These are phyloP conservation scores for Bathelium albidoporum DNA, from an alignment of 495 filamentous ascomycete species.

Conservation along the genomic window DNA sequence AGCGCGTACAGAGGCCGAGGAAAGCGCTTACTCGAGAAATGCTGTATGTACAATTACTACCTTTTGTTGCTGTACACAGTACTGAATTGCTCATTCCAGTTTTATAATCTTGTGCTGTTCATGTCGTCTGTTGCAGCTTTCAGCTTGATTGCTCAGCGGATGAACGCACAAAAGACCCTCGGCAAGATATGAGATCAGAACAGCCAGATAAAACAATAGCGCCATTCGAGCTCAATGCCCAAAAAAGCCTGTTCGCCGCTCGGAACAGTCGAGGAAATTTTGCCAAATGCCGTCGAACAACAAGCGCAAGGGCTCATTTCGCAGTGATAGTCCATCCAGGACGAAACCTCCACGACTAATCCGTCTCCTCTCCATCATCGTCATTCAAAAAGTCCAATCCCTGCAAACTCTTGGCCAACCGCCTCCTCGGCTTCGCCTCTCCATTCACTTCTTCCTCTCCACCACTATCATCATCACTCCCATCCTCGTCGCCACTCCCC, in stretches of 20 bases:
- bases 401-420: slow-evolving; percentile 29
- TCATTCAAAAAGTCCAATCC: slow-evolving; percentile 42
- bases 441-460: slow-evolving; percentile 32
- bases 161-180: slow-evolving; percentile 29
- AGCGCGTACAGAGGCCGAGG: slow-evolving; percentile 84
- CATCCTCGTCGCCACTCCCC: slow-evolving; percentile 35
- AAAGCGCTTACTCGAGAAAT: slow-evolving; percentile 85
- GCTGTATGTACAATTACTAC: slow-evolving; percentile 52
- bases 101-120: slow-evolving; percentile 94
- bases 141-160: slow-evolving; percentile 76
- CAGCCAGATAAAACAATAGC: neutral
- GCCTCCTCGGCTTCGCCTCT: slow-evolving; percentile 28
- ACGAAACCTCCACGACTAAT: slow-evolving; percentile 27
- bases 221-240: neutral
- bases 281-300: neutral
- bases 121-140: slow-evolving; percentile 90
- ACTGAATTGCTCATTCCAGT: slow-evolving; percentile 43
- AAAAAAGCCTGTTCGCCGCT: slow-evolving; percentile 4
- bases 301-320: neutral
- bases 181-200: neutral
- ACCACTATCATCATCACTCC: slow-evolving; percentile 32
- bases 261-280: neutral
- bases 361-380: slow-evolving; percentile 43
- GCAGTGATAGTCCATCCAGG: neutral
- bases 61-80: neutral